Base-by-base conservation (phyloP, 1,284 basidiomycete genomes). In the Mycena sp. region DNA sequence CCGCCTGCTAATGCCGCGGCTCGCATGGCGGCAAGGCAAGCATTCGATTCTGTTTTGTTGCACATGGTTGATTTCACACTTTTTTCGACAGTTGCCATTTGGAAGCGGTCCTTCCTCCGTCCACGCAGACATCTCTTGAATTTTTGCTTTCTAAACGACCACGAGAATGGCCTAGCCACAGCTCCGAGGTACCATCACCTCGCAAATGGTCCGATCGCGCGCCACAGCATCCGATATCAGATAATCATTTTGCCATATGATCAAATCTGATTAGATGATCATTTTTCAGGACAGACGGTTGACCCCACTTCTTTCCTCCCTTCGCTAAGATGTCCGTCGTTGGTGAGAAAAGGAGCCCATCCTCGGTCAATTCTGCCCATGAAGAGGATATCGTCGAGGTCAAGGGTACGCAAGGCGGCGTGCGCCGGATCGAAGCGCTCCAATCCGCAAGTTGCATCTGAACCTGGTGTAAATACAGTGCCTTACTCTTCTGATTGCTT, bases 381-480 rank as follows among this genome's bases (percentile, higher is more conserved):
- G 40, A 48, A 19, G 65, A 60, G 41, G 19, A 61, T 26, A 29
- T 67, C n/a, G 23, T 61, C 23, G 54, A 10, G 21, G 61, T 64
- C 55, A 19, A 26, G 6, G 65, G 65, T 7, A 67, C 62, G 10
- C 65, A 67, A 58, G 40, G 49, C 25, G 65, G 65, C 3, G 65
- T 67, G 16, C 61, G 58, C 43, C 52, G 61, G 10, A 64, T 67
- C 19, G 65, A 67, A 35, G 65, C 65, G 9, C 45, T 64, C 12
- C 65, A 67, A 45, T 63, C 65, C 26, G 65, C 38, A 17, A 37
- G 61, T 56, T 25, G 54, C 23, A 43, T 41, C 26, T 16, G 12
- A 14, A 19, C 38, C 14, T 2, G 11, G 12, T 3, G 14, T 17
- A 3, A 17, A 5, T 12, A 26, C 30, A 5, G 21, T 17, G 21